Conservation (phyloP, 805 yeast species). For the Starmerella sp. region DNA sequence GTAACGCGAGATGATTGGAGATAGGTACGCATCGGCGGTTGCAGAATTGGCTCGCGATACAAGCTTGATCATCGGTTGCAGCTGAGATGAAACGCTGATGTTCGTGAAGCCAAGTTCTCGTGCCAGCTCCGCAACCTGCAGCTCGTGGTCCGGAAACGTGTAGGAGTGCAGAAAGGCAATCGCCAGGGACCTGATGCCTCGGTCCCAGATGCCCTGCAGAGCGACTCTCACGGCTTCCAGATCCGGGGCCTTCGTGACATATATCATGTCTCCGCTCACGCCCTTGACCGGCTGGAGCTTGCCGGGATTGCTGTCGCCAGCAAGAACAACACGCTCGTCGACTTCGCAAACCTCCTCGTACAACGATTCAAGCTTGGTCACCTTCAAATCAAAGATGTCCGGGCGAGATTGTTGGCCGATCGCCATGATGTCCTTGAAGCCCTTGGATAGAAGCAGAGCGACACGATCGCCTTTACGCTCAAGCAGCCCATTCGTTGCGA, state of each 20-base stretch:
- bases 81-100: constrained; percentile 54
- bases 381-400: constrained; percentile 70
- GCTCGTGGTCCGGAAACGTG: constrained; percentile 62
- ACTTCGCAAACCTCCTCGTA: constrained; percentile 71
- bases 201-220: constrained; percentile 37
- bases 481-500: constrained; percentile 87
- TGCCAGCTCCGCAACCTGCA: constrained; percentile 48
- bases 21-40: constrained; percentile 70
- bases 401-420: constrained; percentile 94
- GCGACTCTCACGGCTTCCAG: constrained; percentile 33
- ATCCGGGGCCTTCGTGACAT: constrained; percentile 45
- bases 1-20: constrained; percentile 65
- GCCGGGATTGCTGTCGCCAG: constrained; percentile 50
- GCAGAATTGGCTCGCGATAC: constrained; percentile 69
- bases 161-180: constrained; percentile 64
- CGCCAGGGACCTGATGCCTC: constrained; percentile 60
- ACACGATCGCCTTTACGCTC: constrained; percentile 88
- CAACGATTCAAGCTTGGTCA: constrained; percentile 57
- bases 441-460: constrained; percentile 76
- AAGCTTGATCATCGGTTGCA: constrained; percentile 70
- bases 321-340: constrained; percentile 83
- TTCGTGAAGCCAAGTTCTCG: constrained; percentile 53
- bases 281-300: constrained; percentile 37
- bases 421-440: constrained; percentile 67
- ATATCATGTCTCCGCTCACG: constrained; percentile 54